Evolutionary conservation across 495 filamentous ascomycete genomes (phyloP).

Genomic region (Hyaloscypha bicolor): DNA sequence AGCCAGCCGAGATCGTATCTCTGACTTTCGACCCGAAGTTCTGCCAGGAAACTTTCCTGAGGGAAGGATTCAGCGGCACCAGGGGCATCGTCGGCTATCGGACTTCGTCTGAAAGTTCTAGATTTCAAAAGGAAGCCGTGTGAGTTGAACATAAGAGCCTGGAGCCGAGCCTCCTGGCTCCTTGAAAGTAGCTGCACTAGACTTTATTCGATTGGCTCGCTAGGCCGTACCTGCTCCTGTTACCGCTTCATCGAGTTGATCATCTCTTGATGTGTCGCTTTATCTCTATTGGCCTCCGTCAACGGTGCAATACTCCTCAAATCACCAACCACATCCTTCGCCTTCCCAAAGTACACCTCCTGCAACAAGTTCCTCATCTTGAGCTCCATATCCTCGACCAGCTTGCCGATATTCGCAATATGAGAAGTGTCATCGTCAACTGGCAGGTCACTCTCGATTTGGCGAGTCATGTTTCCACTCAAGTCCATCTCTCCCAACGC

Average conservation of each 20-base stretch:
- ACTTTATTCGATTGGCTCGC: neutral
- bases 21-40: too few species aligned
- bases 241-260: slow-evolving; percentile 70
- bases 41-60: too few species aligned
- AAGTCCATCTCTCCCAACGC: slow-evolving; percentile 88
- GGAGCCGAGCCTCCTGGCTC: neutral
- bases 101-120: too few species aligned
- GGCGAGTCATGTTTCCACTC: slow-evolving; percentile 95
- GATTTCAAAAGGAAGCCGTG: too few species aligned
- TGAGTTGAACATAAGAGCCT: too few species aligned
- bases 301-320: slow-evolving; percentile 86
- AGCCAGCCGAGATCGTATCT: too few species aligned
- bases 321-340: slow-evolving; percentile 98
- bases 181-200: neutral
- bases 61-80: too few species aligned
- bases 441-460: slow-evolving; percentile 87
- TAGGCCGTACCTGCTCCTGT: neutral
- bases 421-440: slow-evolving; percentile 91
- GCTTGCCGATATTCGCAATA: slow-evolving; percentile 89
- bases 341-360: slow-evolving; percentile 99
- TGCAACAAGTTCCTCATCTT: slow-evolving; percentile 99
- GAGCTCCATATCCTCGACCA: slow-evolving; percentile 99
- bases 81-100: too few species aligned
- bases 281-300: slow-evolving; percentile 83
- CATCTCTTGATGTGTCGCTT: slow-evolving; percentile 87